phyloP scores from a whole-genome alignment of 2,329 filamentous ascomycete species.

The Botrytis aclada region DNA sequence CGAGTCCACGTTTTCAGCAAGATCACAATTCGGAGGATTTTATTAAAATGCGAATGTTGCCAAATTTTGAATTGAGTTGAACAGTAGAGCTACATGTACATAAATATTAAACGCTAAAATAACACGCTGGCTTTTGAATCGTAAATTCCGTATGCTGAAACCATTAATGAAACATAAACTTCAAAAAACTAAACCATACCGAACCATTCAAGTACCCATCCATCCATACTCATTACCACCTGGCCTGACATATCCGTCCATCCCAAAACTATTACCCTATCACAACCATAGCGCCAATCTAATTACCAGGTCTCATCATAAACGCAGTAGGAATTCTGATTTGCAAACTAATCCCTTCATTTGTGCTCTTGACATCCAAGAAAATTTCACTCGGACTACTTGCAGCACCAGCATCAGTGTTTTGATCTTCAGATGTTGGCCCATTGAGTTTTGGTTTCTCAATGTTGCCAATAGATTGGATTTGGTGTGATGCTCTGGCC shows the following conservation, averaged over 20 bases:
- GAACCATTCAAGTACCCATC: neutral
- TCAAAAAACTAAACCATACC: neutral
- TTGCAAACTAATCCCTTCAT: slow-evolving; percentile 19
- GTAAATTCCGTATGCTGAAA: neutral
- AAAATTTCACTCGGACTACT: slow-evolving; percentile 21
- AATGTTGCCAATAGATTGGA: neutral
- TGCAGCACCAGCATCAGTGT: neutral
- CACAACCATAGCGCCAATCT: neutral
- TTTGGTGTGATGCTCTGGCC: slow-evolving; percentile 10
- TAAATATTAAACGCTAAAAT: neutral
- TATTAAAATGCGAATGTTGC: neutral
- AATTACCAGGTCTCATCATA: slow-evolving; percentile 9
- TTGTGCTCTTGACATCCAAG: slow-evolving; percentile 20
- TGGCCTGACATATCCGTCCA: slow-evolving; percentile 59
- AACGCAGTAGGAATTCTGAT: slow-evolving; percentile 20
- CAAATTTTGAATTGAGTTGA: neutral
- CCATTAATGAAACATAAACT: neutral
- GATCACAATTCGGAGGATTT: neutral
- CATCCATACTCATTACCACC: neutral
- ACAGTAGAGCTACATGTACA: neutral
- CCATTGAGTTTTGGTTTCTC: neutral
- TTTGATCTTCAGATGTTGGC: neutral
- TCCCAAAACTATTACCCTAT: slow-evolving; percentile 43
- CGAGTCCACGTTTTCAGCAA: neutral
- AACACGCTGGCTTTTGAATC: neutral